Evolutionary conservation across 352 stramenopile species (phyloP), one percentile per base, ranked within the genome.

Genomic region (Globisporangium takayamanum): DNA sequence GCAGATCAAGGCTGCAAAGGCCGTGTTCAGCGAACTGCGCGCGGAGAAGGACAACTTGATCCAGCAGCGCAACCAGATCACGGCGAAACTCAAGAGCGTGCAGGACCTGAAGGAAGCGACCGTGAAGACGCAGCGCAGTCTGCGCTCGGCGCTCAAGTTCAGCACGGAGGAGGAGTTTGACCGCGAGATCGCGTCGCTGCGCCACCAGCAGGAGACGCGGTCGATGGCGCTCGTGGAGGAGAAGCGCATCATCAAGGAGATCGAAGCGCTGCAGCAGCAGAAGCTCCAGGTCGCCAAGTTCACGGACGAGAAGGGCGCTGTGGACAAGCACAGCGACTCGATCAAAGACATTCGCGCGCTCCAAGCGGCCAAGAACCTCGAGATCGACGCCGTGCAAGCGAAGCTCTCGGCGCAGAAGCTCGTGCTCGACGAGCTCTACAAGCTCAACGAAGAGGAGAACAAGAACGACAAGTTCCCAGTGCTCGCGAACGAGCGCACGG

Each of bases 221-320:
- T 98, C 92, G 62, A 98, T 99, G 96, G 91, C 83, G 57, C 72
- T 99, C 5, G 88, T 80, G 26, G 96, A 98, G 53, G 96, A 99
- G 72, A 99, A 99, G 87, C 92, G 90, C 51, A 77, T 99, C 30
- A 94, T 99, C 67, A 98, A 98, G 75, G 94, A 99, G 65, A 98
- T 99, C 60, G 94, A 98, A 60, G 74, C 75, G 22, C 66, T 98
- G 30, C 79, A 97, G 64, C 58, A 76, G 28, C 92, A 94, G 63
- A 98, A 97, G 75, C 75, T 89, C 18, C 82, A 93, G 58, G 81
- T 97, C 36, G 73, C 77, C 59, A 84, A 89, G 54, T 66, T 97
- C 50, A 72, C 87, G 37, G 71, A 68, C 22, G 92, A 97, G 53
- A 76, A 97, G 47, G 79, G 78, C 30, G 68, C 84, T 30, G 71